Evolutionary conservation across 148 eudicot genomes (phyloP).

Genomic region (Cornus kousa): DNA sequence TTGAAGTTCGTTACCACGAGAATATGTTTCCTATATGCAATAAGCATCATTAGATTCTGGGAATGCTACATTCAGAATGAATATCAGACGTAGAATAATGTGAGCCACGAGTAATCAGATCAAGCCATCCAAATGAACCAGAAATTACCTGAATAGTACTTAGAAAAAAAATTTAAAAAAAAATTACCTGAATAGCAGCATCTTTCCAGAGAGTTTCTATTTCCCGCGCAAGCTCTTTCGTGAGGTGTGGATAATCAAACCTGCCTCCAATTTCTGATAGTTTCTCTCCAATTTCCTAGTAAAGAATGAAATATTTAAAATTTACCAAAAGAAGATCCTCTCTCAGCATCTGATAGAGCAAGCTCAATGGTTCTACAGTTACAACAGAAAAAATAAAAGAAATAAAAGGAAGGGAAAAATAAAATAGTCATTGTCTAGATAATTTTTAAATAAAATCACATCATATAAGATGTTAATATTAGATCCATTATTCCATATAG

Average conservation of each 20-base stretch:
- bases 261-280: conserved; percentile 81
- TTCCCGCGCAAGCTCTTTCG: conserved; percentile 63
- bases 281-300: conserved; percentile 77
- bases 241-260: conserved; percentile 77
- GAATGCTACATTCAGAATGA: conserved; percentile 3
- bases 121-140: conserved; percentile 2
- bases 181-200: conserved; percentile 83
- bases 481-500: background rate
- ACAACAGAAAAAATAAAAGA: background rate
- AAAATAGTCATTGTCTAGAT: too few relatives aligned
- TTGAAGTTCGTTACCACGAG: conserved; percentile 85
- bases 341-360: background rate
- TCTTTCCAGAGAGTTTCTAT: conserved; percentile 85
- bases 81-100: background rate
- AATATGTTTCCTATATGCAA: conserved; percentile 64
- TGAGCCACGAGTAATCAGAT: background rate
- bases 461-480: background rate
- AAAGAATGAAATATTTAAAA: conserved; percentile 13
- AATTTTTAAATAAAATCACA: background rate
- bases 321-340: background rate
- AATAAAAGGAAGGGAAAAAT: too few relatives aligned
- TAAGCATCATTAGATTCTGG: conserved; percentile 7
- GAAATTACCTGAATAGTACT: conserved; percentile 71
- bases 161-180: background rate
- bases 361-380: background rate